phyloP scores from a whole-genome alignment of 2,329 filamentous ascomycete genomes.

The Cladophialophora carrionii region DNA sequence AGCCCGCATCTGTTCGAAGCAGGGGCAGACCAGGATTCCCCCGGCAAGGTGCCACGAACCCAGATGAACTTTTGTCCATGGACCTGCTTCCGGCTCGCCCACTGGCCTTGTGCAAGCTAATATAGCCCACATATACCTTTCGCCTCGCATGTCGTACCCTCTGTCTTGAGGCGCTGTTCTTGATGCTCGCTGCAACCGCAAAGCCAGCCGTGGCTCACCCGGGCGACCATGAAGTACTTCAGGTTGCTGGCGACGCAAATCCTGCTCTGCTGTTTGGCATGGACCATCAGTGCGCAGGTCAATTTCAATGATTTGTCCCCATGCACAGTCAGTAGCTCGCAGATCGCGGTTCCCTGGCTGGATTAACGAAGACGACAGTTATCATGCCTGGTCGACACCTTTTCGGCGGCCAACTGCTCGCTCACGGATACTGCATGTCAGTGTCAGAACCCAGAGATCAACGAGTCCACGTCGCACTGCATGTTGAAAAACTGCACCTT shows the following conservation, averaged over 20 bases:
- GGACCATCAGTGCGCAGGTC: not conserved
- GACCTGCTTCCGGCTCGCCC: not conserved
- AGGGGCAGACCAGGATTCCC: not conserved
- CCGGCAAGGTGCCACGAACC: not conserved
- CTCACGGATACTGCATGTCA: not conserved
- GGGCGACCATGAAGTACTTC: not conserved
- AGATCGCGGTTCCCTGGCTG: not conserved
- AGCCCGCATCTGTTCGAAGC: not conserved
- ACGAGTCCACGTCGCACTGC: not conserved
- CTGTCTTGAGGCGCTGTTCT: not conserved
- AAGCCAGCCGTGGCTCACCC: not conserved
- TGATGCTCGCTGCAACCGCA: not conserved
- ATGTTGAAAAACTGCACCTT: conserved; percentile 4
- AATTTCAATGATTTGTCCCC: not conserved
- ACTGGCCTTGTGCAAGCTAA: not conserved
- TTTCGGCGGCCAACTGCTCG: conserved; percentile 38
- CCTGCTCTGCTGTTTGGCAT: not conserved
- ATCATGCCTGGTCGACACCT: conserved; percentile 8
- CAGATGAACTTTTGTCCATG: not conserved
- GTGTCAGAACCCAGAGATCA: not conserved
- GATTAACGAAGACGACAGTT: not conserved
- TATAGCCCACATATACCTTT: not conserved
- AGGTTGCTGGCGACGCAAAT: not conserved
- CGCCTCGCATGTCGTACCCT: not conserved
- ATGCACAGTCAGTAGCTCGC: not conserved